Conservation (phyloP, 208 protist species). For the Wallacemonas sp. region DNA sequence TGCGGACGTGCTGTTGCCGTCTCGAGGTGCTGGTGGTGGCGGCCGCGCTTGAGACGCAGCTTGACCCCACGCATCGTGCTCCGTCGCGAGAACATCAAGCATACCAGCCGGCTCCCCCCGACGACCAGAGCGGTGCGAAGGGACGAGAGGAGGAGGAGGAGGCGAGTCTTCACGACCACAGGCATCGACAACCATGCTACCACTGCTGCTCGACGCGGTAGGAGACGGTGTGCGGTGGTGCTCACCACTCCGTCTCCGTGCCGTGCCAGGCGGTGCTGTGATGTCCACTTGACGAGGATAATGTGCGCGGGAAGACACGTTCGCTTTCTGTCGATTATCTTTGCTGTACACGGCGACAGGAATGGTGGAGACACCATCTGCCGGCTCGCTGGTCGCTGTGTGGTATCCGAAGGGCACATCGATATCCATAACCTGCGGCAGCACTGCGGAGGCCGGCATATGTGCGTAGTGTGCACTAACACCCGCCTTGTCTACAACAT, state of each 20-base stretch:
- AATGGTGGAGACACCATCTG: too few relatives aligned
- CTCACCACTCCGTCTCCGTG: background rate
- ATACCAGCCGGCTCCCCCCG: background rate
- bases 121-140: too few relatives aligned
- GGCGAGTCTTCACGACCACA: too few relatives aligned
- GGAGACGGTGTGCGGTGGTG: too few relatives aligned
- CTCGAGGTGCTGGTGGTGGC: background rate
- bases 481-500: too few relatives aligned
- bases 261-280: background rate
- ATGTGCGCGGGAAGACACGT: background rate
- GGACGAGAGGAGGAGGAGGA: too few relatives aligned
- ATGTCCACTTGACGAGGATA: slow-evolving; percentile 6
- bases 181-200: too few relatives aligned
- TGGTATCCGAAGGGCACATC: slow-evolving; percentile 2
- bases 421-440: background rate
- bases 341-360: too few relatives aligned
- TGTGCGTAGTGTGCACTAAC: too few relatives aligned
- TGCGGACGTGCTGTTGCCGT: background rate
- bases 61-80: background rate
- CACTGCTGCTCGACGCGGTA: background rate
- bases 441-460: too few relatives aligned
- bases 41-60: background rate
- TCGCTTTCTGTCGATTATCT: too few relatives aligned
- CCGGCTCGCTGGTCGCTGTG: background rate
- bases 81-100: background rate